Percentiles rank a stretch among this genome's conserved stretches.
phyloP scores from a whole-genome alignment of 192 early-diverging fungal species.

The Rhizoclosmatium sp. region DNA sequence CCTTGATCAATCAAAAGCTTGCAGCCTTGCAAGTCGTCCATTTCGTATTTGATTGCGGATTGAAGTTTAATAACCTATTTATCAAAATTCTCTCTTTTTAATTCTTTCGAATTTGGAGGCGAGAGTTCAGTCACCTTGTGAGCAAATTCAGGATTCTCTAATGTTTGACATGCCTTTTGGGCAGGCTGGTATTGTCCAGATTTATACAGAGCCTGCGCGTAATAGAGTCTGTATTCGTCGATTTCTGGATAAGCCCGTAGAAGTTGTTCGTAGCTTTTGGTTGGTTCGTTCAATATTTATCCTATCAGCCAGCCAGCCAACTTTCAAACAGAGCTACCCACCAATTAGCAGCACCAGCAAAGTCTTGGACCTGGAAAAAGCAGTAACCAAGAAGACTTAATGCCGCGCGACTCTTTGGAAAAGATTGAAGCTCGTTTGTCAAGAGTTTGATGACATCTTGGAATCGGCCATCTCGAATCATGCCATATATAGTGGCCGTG shows the following conservation, averaged over 20 bases:
- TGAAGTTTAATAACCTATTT: constrained; percentile 62
- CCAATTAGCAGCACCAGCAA: constrained; percentile 57
- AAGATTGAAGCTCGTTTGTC: constrained; percentile 52
- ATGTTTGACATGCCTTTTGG: constrained; percentile 56
- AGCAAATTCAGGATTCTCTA: constrained; percentile 54
- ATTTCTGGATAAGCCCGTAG: constrained; percentile 56
- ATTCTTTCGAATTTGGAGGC: not conserved
- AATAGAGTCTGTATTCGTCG: constrained; percentile 61
- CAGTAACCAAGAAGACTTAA: constrained; percentile 66
- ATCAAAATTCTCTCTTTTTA: not conserved
- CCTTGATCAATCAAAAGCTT: constrained; percentile 61
- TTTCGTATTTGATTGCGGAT: constrained; percentile 67
- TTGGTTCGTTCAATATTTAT: not conserved
- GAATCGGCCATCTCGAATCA: constrained; percentile 61
- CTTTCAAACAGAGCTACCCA: constrained; percentile 18
- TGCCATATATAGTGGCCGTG: constrained; percentile 64
- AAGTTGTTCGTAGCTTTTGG: constrained; percentile 64
- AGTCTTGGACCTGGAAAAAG: constrained; percentile 65
- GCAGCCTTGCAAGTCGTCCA: constrained; percentile 63
- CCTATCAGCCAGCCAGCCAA: not conserved
- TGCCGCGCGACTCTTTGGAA: constrained; percentile 57
- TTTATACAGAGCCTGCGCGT: constrained; percentile 66
- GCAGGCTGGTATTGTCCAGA: constrained; percentile 62
- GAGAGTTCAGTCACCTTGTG: constrained; percentile 44
- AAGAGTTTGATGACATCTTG: constrained; percentile 65